phyloP scores from a whole-genome alignment of 345 rosid genomes.

The Populus nigra region DNA sequence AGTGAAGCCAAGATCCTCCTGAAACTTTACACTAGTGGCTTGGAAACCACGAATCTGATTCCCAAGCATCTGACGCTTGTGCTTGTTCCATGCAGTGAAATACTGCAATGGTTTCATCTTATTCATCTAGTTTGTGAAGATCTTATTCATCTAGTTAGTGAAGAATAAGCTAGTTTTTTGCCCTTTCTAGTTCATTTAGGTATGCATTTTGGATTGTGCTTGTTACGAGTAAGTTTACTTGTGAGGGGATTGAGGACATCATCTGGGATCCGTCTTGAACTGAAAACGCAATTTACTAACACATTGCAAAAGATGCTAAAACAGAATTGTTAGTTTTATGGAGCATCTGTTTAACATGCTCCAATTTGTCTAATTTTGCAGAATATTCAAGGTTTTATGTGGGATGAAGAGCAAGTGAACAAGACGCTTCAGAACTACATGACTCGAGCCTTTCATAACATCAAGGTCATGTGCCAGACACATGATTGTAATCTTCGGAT shows the following conservation, averaged over 20 bases:
- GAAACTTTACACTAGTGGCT: not conserved
- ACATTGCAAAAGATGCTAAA: not conserved
- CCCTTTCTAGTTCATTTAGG: not conserved
- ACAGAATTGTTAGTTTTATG: not conserved
- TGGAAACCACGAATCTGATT: not conserved
- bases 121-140: not conserved
- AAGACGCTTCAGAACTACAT: slow-evolving; percentile 71
- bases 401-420: slow-evolving; percentile 95
- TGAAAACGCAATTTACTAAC: not conserved
- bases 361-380: slow-evolving; percentile 28
- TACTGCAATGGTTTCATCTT: not conserved
- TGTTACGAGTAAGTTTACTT: not conserved
- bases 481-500: slow-evolving; percentile 88
- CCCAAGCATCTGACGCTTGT: not conserved
- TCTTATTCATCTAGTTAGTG: not conserved
- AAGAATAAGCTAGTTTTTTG: not conserved
- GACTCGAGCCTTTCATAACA: slow-evolving; percentile 80
- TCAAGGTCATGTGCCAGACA: slow-evolving; percentile 83
- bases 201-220: not conserved
- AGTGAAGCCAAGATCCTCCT: not conserved
- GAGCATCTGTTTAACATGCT: not conserved
- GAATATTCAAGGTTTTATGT: slow-evolving; percentile 99
- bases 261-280: not conserved
- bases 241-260: not conserved
- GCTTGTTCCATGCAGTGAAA: not conserved